These are phyloP conservation scores for Angomonas ambiguus DNA, from an alignment of 208 protist species.

Conservation along the genomic window DNA sequence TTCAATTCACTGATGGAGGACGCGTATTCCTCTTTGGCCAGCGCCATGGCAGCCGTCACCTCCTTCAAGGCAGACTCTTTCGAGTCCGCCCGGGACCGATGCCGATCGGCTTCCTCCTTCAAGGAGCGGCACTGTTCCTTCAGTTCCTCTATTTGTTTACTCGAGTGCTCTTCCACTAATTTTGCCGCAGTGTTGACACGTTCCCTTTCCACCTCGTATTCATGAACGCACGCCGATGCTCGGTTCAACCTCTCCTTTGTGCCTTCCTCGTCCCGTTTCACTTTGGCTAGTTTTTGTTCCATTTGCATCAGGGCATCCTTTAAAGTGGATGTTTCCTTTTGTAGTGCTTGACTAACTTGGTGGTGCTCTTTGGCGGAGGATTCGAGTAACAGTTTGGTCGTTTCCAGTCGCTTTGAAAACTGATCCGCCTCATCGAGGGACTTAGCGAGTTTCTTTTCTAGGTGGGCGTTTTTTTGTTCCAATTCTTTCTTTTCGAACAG, in stretches of 20 bases:
- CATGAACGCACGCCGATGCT: constrained; percentile 14
- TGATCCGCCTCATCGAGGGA: not conserved
- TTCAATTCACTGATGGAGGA: constrained; percentile 23
- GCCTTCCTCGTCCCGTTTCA: constrained; percentile 15
- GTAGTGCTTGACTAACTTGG: constrained; percentile 17
- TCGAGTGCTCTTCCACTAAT: constrained; percentile 7
- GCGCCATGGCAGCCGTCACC: constrained; percentile 7
- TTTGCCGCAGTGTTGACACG: constrained; percentile 5
- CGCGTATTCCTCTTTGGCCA: constrained; percentile 19
- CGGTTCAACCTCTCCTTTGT: constrained; percentile 20
- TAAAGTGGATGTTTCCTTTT: constrained; percentile 9
- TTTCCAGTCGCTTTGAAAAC: not conserved
- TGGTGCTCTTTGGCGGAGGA: not conserved
- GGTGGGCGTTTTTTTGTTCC: not conserved
- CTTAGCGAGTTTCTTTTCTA: not conserved
- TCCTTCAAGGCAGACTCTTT: constrained; percentile 26
- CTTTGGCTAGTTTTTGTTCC: constrained; percentile 15
- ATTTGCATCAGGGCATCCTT: constrained; percentile 17
- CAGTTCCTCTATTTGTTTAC: constrained; percentile 1
- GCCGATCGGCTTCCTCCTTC: constrained; percentile 20
- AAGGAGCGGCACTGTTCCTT: constrained; percentile 25
- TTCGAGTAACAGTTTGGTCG: too few species aligned
- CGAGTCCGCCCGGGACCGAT: constrained; percentile 18
- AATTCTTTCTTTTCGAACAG: not conserved
- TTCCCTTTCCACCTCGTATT: constrained; percentile 17